Evolutionary conservation across 2,329 filamentous ascomycete genomes (phyloP).

Genomic region (Fusarium clavum): DNA sequence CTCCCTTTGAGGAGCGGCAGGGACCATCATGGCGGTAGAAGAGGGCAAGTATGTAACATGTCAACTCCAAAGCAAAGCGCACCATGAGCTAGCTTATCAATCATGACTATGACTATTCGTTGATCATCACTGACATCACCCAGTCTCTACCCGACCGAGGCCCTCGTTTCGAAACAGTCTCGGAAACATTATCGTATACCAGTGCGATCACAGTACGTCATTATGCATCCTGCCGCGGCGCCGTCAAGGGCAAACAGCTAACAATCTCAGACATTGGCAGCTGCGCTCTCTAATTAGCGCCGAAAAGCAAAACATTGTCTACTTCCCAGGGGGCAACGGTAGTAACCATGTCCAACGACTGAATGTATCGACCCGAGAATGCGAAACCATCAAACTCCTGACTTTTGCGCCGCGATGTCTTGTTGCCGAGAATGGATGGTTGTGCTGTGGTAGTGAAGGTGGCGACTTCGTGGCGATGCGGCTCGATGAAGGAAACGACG

Average conservation of each 20-base stretch:
- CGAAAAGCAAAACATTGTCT: constrained; percentile 80
- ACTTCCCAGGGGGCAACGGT: constrained; percentile 82
- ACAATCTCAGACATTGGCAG: constrained; percentile 77
- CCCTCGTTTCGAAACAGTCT: constrained; percentile 68
- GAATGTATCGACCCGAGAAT: constrained; percentile 75
- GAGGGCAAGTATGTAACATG: constrained; percentile 60
- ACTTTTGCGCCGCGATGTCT: constrained; percentile 85
- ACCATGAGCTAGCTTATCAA: constrained; percentile 17
- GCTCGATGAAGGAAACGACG: constrained; percentile 59
- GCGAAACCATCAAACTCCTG: constrained; percentile 77
- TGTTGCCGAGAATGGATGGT: constrained; percentile 86
- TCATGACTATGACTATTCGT: constrained; percentile 15
- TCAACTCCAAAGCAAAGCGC: neutral
- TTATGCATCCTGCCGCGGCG: constrained; percentile 38
- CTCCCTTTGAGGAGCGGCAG: constrained; percentile 29
- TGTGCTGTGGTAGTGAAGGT: constrained; percentile 89
- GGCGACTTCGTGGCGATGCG: constrained; percentile 88
- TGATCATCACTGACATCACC: constrained; percentile 19
- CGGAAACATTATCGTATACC: constrained; percentile 76
- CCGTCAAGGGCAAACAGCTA: constrained; percentile 24
- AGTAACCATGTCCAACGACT: constrained; percentile 74
- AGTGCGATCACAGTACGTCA: constrained; percentile 72
- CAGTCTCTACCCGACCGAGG: constrained; percentile 74
- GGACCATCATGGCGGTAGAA: constrained; percentile 63
- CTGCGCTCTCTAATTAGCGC: constrained; percentile 90